Conservation (phyloP, 2,329 filamentous ascomycete genomes). For the Herpotrichia juniperi region DNA sequence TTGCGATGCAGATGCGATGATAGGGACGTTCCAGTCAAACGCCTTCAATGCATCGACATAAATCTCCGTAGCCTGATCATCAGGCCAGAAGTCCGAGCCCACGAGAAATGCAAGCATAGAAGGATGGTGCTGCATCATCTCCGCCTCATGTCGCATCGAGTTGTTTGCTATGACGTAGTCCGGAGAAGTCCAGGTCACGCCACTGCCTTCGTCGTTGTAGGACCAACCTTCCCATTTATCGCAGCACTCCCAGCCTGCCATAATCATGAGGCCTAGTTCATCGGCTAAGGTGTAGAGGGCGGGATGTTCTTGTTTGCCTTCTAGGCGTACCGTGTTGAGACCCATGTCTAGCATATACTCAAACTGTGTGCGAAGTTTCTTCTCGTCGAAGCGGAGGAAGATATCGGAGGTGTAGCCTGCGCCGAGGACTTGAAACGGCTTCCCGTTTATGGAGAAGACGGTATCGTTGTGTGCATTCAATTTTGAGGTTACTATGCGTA, state of each 20-base stretch:
- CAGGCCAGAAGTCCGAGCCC: conserved; percentile 69
- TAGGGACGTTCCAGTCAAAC: conserved; percentile 62
- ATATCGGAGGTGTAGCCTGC: conserved; percentile 67
- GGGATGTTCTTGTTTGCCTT: conserved; percentile 69
- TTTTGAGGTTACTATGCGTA: conserved; percentile 59
- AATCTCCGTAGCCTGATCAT: conserved; percentile 60
- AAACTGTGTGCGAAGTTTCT: conserved; percentile 57
- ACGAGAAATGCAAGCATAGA: conserved; percentile 64
- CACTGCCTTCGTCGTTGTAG: conserved; percentile 62
- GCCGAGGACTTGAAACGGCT: conserved; percentile 66
- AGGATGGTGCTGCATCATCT: conserved; percentile 65
- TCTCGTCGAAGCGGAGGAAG: conserved; percentile 63
- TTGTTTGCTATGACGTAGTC: conserved; percentile 63
- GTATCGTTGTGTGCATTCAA: conserved; percentile 62
- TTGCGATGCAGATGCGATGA: conserved; percentile 64
- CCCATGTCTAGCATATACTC: conserved; percentile 65
- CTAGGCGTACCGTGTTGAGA: conserved; percentile 67
- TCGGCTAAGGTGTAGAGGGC: conserved; percentile 66
- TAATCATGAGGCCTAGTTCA: conserved; percentile 64
- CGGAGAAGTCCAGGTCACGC: conserved; percentile 54
- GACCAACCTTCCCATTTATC: conserved; percentile 71
- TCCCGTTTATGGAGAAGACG: conserved; percentile 61
- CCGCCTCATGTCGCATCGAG: conserved; percentile 65
- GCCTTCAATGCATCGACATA: conserved; percentile 59
- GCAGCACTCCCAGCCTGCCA: conserved; percentile 71